A percentile compares a stretch with the other conserved stretches of the same genome.
These are phyloP conservation scores for Stenocarpella maydis DNA, from an alignment of 2,329 filamentous ascomycete genomes.

Conservation along the genomic window DNA sequence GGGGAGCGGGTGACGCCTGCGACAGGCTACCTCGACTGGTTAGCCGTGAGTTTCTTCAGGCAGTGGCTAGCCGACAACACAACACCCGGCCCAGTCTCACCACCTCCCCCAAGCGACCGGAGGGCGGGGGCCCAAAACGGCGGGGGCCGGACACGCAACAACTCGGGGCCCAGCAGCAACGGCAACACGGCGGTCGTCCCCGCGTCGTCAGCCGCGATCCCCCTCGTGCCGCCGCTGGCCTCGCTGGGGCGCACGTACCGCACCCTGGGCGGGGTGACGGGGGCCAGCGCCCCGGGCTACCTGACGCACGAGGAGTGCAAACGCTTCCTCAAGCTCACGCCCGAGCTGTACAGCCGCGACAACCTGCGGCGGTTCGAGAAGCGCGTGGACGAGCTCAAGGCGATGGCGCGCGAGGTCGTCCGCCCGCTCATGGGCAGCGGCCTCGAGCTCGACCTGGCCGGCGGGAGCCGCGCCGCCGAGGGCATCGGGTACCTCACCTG, in stretches of 20 bases:
- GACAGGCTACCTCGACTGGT: slow-evolving; percentile 88
- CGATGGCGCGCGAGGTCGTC: slow-evolving; percentile 81
- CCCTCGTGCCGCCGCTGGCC: slow-evolving; percentile 57
- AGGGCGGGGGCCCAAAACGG: slow-evolving; percentile 31
- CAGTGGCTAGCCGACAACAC: slow-evolving; percentile 95
- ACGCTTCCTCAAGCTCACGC: slow-evolving; percentile 83
- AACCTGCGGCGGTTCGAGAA: slow-evolving; percentile 86
- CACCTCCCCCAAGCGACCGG: slow-evolving; percentile 38
- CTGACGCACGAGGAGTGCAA: slow-evolving; percentile 89
- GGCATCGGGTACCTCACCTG: slow-evolving; percentile 61
- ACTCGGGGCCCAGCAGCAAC: slow-evolving; percentile 41
- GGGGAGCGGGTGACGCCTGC: slow-evolving; percentile 84
- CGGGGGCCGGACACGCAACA: slow-evolving; percentile 20
- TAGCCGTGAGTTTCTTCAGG: slow-evolving; percentile 85
- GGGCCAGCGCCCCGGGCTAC: slow-evolving; percentile 62
- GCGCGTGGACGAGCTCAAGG: slow-evolving; percentile 87
- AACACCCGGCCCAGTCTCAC: slow-evolving; percentile 66
- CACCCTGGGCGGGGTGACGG: slow-evolving; percentile 70
- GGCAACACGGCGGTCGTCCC: slow-evolving; percentile 37
- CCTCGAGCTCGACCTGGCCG: slow-evolving; percentile 78
- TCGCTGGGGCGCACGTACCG: slow-evolving; percentile 79
- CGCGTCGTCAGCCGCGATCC: slow-evolving; percentile 11
- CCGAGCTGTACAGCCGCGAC: slow-evolving; percentile 86
- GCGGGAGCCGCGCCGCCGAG: slow-evolving; percentile 51
- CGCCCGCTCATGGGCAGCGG: slow-evolving; percentile 86